Conservation (phyloP, 257 asterid genomes). For the Solanum corneliomulleri region DNA sequence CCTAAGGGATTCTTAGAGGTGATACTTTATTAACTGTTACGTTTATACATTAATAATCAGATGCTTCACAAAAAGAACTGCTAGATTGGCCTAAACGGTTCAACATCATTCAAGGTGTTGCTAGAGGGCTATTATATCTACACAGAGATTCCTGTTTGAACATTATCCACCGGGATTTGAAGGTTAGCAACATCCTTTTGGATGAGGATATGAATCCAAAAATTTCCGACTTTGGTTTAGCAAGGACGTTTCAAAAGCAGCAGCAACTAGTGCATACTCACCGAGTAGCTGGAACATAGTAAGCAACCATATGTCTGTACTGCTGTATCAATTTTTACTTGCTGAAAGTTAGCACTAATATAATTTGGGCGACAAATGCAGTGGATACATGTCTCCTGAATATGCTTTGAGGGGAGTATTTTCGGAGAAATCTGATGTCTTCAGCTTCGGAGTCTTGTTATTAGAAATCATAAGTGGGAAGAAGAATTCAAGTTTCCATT, state of each 20-base stretch:
- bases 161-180: conserved; percentile 20
- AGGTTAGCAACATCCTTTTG: conserved; percentile 15
- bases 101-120: conserved; percentile 13
- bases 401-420: conserved; percentile 4
- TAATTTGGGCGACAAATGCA: neutral
- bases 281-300: conserved; percentile 24
- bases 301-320: neutral
- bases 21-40: neutral
- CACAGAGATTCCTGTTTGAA: conserved; percentile 21
- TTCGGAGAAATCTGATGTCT: conserved; percentile 6
- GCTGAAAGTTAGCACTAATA: neutral
- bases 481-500: conserved; percentile 2
- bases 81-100: conserved; percentile 17
- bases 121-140: conserved; percentile 19
- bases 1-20: neutral
- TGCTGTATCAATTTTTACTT: neutral
- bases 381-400: conserved; percentile 9
- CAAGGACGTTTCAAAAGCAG: conserved; percentile 14
- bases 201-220: conserved; percentile 20
- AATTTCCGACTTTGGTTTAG: conserved; percentile 23
- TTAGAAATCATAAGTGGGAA: conserved; percentile 6
- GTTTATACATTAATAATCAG: neutral
- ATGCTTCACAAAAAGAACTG: conserved; percentile 2
- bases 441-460: conserved; percentile 4
- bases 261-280: conserved; percentile 10